phyloP scores from a whole-genome alignment of 768 basidiomycete species.

The Rhodotorula diobovata region DNA sequence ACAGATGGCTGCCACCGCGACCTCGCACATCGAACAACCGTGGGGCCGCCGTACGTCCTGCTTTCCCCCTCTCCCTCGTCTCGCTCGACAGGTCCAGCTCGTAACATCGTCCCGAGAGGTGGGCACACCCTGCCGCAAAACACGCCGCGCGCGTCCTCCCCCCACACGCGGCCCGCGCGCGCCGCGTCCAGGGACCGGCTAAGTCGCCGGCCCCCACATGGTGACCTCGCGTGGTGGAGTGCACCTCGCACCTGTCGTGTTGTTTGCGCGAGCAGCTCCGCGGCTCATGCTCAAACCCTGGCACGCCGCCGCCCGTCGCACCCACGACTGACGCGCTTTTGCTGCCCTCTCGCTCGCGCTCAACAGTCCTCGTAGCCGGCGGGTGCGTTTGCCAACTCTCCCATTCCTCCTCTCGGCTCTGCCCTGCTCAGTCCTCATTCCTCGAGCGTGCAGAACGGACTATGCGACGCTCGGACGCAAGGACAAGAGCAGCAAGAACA shows the following conservation, averaged over 20 bases:
- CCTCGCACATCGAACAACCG: slow-evolving; percentile 12
- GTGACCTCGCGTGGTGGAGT: neutral
- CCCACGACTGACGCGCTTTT: no score
- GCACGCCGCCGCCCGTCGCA: no score
- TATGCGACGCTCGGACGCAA: slow-evolving; percentile 38
- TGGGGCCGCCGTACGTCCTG: slow-evolving; percentile 37
- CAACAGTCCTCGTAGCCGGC: slow-evolving; percentile 28
- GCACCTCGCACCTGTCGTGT: no score
- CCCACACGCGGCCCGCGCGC: neutral
- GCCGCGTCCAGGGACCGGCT: neutral
- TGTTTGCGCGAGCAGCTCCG: no score
- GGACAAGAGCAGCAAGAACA: slow-evolving; percentile 28
- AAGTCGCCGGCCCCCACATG: neutral
- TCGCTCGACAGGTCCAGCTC: neutral
- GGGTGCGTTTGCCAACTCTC: slow-evolving; percentile 27
- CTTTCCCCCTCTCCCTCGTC: neutral
- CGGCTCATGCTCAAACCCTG: neutral
- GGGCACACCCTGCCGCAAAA: neutral
- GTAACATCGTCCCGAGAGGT: neutral
- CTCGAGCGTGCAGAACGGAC: slow-evolving; percentile 24
- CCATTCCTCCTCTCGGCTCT: neutral
- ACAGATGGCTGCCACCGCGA: neutral
- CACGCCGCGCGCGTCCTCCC: neutral
- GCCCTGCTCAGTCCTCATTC: neutral
- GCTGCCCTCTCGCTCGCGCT: neutral